phyloP scores from a whole-genome alignment of 192 early-diverging fungal species.

The Entophlyctis luteolus region DNA sequence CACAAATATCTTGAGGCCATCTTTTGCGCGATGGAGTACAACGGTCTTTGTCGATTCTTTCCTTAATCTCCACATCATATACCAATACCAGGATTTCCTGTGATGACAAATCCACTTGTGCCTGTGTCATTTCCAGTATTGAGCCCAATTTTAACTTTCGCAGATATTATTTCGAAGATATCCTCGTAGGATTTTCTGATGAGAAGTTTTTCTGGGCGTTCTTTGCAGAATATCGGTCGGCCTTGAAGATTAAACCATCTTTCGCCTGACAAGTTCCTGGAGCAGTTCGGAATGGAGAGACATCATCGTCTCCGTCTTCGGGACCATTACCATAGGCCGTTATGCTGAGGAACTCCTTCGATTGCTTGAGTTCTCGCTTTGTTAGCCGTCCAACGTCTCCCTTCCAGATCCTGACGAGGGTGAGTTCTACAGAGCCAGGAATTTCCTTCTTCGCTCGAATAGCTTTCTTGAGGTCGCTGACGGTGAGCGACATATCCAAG shows the following conservation, averaged over 20 bases:
- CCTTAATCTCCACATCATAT: background rate
- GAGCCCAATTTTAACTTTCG: background rate
- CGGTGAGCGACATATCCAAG: background rate
- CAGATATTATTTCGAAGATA: constrained; percentile 5
- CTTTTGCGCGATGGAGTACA: background rate
- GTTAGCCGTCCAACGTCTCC: constrained; percentile 4
- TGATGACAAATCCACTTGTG: constrained; percentile 11
- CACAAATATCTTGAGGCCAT: background rate
- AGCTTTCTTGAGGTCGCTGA: background rate
- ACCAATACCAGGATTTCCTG: constrained; percentile 14
- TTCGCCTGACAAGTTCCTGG: background rate
- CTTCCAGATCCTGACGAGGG: background rate
- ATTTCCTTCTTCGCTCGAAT: background rate
- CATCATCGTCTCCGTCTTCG: background rate
- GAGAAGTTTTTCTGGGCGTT: background rate
- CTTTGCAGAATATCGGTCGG: background rate
- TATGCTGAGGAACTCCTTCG: background rate
- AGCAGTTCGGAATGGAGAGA: background rate
- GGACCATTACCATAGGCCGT: background rate
- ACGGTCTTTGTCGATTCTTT: background rate
- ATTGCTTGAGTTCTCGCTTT: background rate
- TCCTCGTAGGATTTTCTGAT: constrained; percentile 4
- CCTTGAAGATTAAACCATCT: constrained; percentile 9
- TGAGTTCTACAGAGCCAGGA: background rate
- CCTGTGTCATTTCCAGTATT: background rate